Conservation (phyloP, 164 flowering plant genomes). For the Tetracentron sinense region DNA sequence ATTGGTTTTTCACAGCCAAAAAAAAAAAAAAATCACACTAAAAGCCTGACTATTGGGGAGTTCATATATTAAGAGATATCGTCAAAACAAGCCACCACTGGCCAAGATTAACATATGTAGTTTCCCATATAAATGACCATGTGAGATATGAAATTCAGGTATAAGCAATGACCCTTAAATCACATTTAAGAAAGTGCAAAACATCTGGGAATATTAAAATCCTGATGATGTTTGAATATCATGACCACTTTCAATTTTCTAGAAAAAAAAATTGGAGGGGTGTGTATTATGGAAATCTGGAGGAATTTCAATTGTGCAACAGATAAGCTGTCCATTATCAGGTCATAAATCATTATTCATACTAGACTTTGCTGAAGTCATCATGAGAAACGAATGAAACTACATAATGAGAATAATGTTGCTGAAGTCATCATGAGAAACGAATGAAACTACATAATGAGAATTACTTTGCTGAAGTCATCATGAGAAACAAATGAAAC, state of each 20-base stretch:
- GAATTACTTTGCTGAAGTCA: not conserved
- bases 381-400: not conserved
- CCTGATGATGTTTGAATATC: not conserved
- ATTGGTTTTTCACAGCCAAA: not conserved
- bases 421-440: not conserved
- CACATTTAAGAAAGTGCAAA: not conserved
- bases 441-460: too few relatives aligned
- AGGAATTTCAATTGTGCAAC: not conserved
- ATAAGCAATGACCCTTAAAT: not conserved
- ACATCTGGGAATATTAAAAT: not conserved
- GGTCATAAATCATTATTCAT: too few relatives aligned
- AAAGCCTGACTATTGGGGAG: too few relatives aligned
- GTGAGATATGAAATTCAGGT: not conserved
- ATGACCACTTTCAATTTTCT: not conserved
- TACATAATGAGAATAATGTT: too few relatives aligned
- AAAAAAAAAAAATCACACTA: too few relatives aligned
- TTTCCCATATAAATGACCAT: not conserved
- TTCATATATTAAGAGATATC: not conserved
- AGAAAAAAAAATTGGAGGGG: too few relatives aligned
- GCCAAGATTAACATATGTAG: not conserved
- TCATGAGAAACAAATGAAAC: not conserved
- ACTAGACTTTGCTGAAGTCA: not conserved
- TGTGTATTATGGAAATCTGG: not conserved
- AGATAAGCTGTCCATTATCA: not conserved
- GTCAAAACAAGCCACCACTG: not conserved